Evolutionary conservation across 225 moss, liverwort and hornwort genomes (phyloP).

Genomic region (Straminergon stramineum): DNA sequence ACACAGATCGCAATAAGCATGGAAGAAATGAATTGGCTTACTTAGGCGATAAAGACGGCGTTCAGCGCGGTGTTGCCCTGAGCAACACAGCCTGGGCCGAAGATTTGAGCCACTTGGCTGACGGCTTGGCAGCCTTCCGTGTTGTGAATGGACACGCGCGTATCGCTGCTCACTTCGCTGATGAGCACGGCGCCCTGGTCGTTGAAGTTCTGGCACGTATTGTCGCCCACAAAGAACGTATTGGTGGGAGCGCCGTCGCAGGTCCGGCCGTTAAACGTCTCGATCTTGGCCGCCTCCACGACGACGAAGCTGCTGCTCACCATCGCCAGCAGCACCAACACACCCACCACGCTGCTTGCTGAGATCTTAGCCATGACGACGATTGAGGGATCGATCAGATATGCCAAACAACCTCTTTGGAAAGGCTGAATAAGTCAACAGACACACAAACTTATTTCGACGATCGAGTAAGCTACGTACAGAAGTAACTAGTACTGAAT

Average conservation of each 20-base stretch:
- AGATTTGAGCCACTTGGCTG: conserved; percentile 19
- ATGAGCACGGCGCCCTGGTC: conserved; percentile 27
- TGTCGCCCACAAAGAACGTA: neutral
- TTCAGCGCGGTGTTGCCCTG: conserved; percentile 15
- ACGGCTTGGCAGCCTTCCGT: neutral
- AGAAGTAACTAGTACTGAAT: neutral
- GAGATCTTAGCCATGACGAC: neutral
- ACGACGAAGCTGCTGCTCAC: neutral
- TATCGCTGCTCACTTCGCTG: conserved; percentile 5
- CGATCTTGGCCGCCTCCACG: conserved; percentile 7
- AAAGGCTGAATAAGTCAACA: neutral
- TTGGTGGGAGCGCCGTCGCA: conserved; percentile 14
- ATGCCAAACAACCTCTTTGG: no score
- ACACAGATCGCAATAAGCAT: neutral
- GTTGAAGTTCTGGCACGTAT: conserved; percentile 17
- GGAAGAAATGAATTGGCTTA: neutral
- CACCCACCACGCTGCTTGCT: neutral
- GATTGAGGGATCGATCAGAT: no score
- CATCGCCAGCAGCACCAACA: neutral
- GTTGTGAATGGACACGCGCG: conserved; percentile 43
- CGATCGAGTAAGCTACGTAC: no score
- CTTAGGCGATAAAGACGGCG: conserved; percentile 18
- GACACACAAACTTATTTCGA: no score
- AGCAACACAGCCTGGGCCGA: conserved; percentile 14
- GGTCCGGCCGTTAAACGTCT: neutral